A percentile compares a stretch with the other conserved stretches of the same genome.
phyloP scores from a whole-genome alignment of 2,329 filamentous ascomycete genomes.

The Pseudogymnoascus sp. region DNA sequence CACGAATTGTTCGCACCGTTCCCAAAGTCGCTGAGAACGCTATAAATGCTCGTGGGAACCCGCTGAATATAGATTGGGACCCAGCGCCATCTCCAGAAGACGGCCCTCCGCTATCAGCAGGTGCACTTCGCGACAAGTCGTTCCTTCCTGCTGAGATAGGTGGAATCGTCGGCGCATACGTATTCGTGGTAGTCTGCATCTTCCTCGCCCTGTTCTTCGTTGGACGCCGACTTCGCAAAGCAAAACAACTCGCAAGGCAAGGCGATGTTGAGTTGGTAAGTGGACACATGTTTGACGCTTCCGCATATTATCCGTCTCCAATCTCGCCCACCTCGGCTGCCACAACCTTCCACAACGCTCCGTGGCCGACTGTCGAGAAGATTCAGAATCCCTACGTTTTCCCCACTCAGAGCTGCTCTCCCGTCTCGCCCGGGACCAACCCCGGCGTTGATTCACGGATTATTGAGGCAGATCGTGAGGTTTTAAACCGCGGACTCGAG shows the following conservation, averaged over 20 bases:
- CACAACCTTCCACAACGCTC: conserved; percentile 36
- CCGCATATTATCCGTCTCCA: conserved; percentile 29
- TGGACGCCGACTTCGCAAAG: conserved; percentile 43
- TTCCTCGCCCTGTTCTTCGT: conserved; percentile 58
- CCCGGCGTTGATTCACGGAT: conserved; percentile 70
- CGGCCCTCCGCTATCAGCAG: conserved; percentile 51
- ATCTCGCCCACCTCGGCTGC: conserved; percentile 29
- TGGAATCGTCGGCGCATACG: conserved; percentile 77
- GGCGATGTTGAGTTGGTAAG: conserved; percentile 28
- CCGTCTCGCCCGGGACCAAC: conserved; percentile 39
- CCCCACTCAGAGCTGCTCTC: conserved; percentile 30
- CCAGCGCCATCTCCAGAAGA: conserved; percentile 54
- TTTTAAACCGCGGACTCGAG: conserved; percentile 77
- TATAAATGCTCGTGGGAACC: conserved; percentile 16
- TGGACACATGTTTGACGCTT: conserved; percentile 35
- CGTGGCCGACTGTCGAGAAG: conserved; percentile 42
- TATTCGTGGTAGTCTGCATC: conserved; percentile 67
- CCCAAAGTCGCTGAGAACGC: neutral
- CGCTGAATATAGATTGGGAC: conserved; percentile 40
- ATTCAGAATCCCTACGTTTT: conserved; percentile 37
- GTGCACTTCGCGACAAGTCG: conserved; percentile 51
- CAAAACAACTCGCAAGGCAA: conserved; percentile 20
- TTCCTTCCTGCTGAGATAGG: conserved; percentile 76
- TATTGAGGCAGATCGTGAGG: conserved; percentile 64
- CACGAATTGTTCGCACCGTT: neutral